Base-by-base conservation (phyloP, 805 yeast species). In the Ogataea angusta region DNA sequence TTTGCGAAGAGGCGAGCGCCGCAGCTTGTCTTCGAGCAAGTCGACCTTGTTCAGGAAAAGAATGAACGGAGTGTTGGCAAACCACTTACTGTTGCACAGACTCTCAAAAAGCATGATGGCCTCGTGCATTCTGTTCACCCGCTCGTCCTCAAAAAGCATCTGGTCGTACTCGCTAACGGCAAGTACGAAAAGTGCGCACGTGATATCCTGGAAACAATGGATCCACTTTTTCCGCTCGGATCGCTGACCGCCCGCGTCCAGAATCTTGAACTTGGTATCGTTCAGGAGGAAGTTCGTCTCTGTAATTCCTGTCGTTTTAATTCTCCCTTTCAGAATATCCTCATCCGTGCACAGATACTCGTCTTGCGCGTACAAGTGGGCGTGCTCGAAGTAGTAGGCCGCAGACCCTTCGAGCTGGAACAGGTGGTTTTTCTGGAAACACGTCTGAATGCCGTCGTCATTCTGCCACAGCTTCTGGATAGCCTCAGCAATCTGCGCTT, bases 171-270 rank as follows among this genome's bases (percentile, higher is more conserved):
- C 99, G 34, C 88, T 79, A 18, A 88, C 80, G 0, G 97, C 96
- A 14, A 85, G 74, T 6, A 91, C 96, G 62, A 88, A 93, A 27
- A 91, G 62, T 0, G 95, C 83, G 3, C 95, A 85, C 0, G 95
- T 84, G 36, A 91, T 85, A 47, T 85, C 87, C 56, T 90, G 93
- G 63, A 90, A 90, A 57, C 95, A 87, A 57, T 89, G 96, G 47
- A 90, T 85, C 97, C 97, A 90, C 60, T 90, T 90, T 52, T 83
- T 79, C 46, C 97, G 73, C 60, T 90, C 97, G 15, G 87, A 78
- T 46, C 96, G 68, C 65, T 90, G 97, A 2, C 99, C 99, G 38
- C 99, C 99, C 4, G 96, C 98, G 69, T 93, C 99, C 31, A 89
- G 67, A 30, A 93, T 86, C 54, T 79, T 80, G 59, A 90, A 82